Evolutionary conservation across 495 filamentous ascomycete genomes (phyloP).

Genomic region (Daldinia vernicosa): DNA sequence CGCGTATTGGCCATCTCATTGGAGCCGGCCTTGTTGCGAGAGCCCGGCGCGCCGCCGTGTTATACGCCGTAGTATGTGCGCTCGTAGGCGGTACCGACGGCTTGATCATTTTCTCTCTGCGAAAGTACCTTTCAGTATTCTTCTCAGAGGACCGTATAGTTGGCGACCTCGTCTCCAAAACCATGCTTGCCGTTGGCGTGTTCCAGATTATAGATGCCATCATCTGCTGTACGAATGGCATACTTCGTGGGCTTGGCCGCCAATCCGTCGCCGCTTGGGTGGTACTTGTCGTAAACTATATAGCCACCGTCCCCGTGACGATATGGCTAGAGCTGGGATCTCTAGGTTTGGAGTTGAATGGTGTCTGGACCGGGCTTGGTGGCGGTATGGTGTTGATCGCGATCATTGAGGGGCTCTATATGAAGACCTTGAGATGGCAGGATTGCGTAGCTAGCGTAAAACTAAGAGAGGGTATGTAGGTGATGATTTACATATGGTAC

Average conservation of each 20-base stretch:
- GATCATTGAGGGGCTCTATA: conserved; percentile 41
- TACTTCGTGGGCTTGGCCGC: conserved; percentile 71
- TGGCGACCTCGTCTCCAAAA: conserved; percentile 36
- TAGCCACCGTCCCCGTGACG: conserved; percentile 75
- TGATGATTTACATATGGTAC: not conserved
- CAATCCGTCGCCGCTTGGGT: conserved; percentile 80
- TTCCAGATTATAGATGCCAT: conserved; percentile 49
- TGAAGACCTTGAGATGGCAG: conserved; percentile 45
- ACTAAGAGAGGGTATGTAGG: conserved; percentile 31
- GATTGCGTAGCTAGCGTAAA: conserved; percentile 44
- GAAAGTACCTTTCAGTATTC: conserved; percentile 46
- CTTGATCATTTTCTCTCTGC: conserved; percentile 45
- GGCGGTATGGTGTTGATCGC: conserved; percentile 61
- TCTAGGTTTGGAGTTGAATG: conserved; percentile 66
- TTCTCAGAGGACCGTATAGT: conserved; percentile 52
- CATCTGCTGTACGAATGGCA: conserved; percentile 66
- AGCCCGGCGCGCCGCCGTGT: conserved; percentile 45
- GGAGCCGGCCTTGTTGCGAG: conserved; percentile 54
- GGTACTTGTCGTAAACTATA: conserved; percentile 75
- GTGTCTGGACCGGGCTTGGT: conserved; percentile 76
- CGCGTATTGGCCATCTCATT: conserved; percentile 71
- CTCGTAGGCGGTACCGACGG: conserved; percentile 49
- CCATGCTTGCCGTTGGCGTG: conserved; percentile 54
- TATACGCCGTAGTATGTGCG: conserved; percentile 44
- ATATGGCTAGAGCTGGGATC: conserved; percentile 68